These are phyloP conservation scores for Helenozyma rhizophorensis DNA, from an alignment of 805 yeast genomes.

Conservation along the genomic window DNA sequence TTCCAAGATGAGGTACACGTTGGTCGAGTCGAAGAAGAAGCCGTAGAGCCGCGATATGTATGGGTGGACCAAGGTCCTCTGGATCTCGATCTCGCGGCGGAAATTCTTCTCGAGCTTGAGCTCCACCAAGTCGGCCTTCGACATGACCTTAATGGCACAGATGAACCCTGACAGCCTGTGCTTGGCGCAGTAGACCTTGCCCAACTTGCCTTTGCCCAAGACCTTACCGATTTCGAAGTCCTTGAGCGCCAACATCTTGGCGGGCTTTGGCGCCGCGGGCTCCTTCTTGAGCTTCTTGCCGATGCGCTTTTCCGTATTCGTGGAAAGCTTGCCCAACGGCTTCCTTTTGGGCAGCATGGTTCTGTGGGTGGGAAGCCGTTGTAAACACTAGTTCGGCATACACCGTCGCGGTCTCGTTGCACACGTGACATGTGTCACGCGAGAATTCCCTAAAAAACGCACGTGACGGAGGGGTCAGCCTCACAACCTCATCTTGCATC, in stretches of 20 bases:
- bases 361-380: background rate
- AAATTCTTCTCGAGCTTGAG: slow-evolving; percentile 81
- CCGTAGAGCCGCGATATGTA: slow-evolving; percentile 80
- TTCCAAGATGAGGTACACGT: slow-evolving; percentile 82
- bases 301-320: slow-evolving; percentile 1
- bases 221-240: slow-evolving; percentile 87
- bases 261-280: background rate
- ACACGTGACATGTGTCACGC: background rate
- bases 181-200: slow-evolving; percentile 83
- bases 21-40: slow-evolving; percentile 73
- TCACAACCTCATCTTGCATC: no score
- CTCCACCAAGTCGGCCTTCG: slow-evolving; percentile 69
- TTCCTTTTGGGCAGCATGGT: slow-evolving; percentile 4
- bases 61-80: slow-evolving; percentile 71
- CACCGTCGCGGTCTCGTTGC: background rate
- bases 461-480: background rate
- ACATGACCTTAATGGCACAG: slow-evolving; percentile 91
- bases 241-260: slow-evolving; percentile 21
- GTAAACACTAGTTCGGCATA: background rate
- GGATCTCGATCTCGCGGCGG: slow-evolving; percentile 88
- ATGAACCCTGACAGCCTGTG: slow-evolving; percentile 73
- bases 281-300: background rate
- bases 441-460: background rate
- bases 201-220: slow-evolving; percentile 91
- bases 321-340: slow-evolving; percentile 3